Percentiles rank a stretch among this genome's conserved stretches.
These are phyloP conservation scores for Cotoneaster glaucophyllus DNA, from an alignment of 306 rosid genomes.

Conservation along the genomic window DNA sequence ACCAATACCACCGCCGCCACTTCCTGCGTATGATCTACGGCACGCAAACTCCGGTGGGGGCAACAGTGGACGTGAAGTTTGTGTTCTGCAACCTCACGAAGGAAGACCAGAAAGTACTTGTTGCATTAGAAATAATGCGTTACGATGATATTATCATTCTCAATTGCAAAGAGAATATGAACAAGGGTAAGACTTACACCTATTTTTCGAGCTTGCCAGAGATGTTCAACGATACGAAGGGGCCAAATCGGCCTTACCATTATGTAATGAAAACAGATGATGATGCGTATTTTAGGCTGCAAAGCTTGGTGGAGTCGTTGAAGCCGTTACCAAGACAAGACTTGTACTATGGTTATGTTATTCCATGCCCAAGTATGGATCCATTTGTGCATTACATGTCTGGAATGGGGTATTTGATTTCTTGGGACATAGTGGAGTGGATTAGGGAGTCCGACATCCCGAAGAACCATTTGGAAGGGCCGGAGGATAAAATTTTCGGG, in stretches of 20 bases:
- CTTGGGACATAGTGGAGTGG: conserved; percentile 95
- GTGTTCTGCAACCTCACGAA: conserved; percentile 90
- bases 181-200: conserved; percentile 79
- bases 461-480: conserved; percentile 60
- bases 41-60: conserved; percentile 43
- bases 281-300: conserved; percentile 58
- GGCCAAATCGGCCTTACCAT: conserved; percentile 64
- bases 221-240: conserved; percentile 39
- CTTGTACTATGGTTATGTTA: conserved; percentile 83
- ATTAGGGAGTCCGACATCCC: conserved; percentile 70
- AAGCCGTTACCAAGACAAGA: conserved; percentile 64
- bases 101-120: conserved; percentile 68
- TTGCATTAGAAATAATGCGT: conserved; percentile 73
- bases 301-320: conserved; percentile 55
- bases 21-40: conserved; percentile 87
- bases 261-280: conserved; percentile 90
- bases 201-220: conserved; percentile 71
- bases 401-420: conserved; percentile 88
- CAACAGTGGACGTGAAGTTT: conserved; percentile 67
- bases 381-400: conserved; percentile 87
- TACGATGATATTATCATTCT: conserved; percentile 80
- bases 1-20: conserved; percentile 87
- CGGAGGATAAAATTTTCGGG: conserved; percentile 77
- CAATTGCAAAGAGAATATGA: conserved; percentile 87
- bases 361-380: conserved; percentile 93